Conservation (phyloP, 495 filamentous ascomycete species). For the Talaromyces stipitatus region DNA sequence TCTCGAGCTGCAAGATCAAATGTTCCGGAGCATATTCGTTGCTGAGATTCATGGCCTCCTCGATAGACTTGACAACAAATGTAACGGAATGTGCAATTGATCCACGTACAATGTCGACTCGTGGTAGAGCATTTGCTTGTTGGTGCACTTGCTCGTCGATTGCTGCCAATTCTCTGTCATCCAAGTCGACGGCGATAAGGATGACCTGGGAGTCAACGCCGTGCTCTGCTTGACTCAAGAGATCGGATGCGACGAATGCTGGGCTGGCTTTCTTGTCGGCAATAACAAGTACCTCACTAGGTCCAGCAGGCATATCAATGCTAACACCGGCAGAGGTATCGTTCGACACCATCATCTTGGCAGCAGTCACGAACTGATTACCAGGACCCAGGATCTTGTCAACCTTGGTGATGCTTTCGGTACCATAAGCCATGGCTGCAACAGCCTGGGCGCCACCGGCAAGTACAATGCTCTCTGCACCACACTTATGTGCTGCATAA, state of each 20-base stretch:
- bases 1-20: slow-evolving; percentile 79
- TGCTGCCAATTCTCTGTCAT: slow-evolving; percentile 58
- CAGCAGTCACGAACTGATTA: slow-evolving; percentile 97
- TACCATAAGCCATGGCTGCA: slow-evolving; percentile 63
- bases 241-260: slow-evolving; percentile 89
- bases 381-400: slow-evolving; percentile 98
- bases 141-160: slow-evolving; percentile 87
- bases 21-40: slow-evolving; percentile 98
- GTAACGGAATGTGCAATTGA: slow-evolving; percentile 87
- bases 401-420: slow-evolving; percentile 75
- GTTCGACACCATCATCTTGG: slow-evolving; percentile 95
- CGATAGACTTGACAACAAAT: slow-evolving; percentile 67
- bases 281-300: slow-evolving; percentile 91
- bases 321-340: slow-evolving; percentile 90
- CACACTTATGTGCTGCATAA: slow-evolving; percentile 95
- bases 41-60: slow-evolving; percentile 79
- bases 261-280: slow-evolving; percentile 89
- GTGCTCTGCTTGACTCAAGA: slow-evolving; percentile 94
- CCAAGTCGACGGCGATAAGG: slow-evolving; percentile 76
- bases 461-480: slow-evolving; percentile 88
- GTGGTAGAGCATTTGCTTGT: slow-evolving; percentile 81
- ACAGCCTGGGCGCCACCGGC: slow-evolving; percentile 97
- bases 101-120: slow-evolving; percentile 89
- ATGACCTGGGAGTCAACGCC: slow-evolving; percentile 93
- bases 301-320: slow-evolving; percentile 98